phyloP scores from a whole-genome alignment of 371 early-diverging fungal genomes.

The Parasitella parasitica region DNA sequence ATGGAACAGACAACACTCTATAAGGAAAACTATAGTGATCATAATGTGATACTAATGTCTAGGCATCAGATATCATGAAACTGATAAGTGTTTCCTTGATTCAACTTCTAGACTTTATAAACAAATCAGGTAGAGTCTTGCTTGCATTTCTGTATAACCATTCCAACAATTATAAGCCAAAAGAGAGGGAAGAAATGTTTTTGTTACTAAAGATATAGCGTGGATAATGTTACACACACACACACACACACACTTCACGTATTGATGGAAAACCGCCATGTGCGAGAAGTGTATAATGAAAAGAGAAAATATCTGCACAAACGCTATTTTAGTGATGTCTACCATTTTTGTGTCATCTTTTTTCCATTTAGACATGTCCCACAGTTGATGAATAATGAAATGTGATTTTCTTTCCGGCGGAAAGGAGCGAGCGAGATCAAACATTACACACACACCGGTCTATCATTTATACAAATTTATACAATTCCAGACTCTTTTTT shows the following conservation, averaged over 20 bases:
- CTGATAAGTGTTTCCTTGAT: not conserved
- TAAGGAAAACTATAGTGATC: not conserved
- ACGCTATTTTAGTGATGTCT: not conserved
- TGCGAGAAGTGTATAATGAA: not conserved
- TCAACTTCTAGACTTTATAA: not conserved
- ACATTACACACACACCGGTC: not conserved
- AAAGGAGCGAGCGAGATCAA: not conserved
- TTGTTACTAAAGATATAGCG: not conserved
- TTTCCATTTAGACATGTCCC: not conserved
- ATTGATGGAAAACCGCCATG: not conserved
- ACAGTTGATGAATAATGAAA: no score
- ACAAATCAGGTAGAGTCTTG: not conserved
- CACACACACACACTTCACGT: not conserved
- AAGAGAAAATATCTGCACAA: not conserved
- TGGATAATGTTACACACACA: not conserved
- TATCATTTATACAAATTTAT: not conserved
- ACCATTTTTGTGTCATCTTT: not conserved
- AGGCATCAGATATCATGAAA: no score
- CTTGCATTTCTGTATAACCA: conserved; percentile 1
- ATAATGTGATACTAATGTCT: not conserved
- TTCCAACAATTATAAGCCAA: not conserved
- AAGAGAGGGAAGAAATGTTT: not conserved
- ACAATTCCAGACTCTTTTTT: not conserved
- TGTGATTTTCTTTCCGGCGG: not conserved
- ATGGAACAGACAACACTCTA: not conserved